A percentile compares a stretch with the other conserved stretches of the same genome.
These are phyloP conservation scores for Vitis hybrid DNA, from an alignment of 177 flowering plant genomes.

Conservation along the genomic window DNA sequence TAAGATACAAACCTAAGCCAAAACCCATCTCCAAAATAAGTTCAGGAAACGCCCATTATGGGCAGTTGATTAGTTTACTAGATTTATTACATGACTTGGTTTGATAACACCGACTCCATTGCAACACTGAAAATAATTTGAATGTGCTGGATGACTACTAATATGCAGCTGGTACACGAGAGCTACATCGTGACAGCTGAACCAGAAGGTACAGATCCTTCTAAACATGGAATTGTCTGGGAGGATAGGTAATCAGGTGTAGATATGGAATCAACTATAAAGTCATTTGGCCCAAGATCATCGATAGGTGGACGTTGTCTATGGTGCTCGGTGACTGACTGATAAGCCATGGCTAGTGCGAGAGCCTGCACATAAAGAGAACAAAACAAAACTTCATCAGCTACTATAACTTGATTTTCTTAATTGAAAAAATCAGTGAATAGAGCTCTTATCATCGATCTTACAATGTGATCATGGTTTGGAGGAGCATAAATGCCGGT, in stretches of 20 bases:
- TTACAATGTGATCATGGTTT: slow-evolving; percentile 78
- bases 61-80: too few relatives aligned
- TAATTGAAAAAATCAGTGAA: neutral
- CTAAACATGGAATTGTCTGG: slow-evolving; percentile 19
- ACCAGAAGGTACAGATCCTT: neutral
- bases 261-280: slow-evolving; percentile 27
- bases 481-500: slow-evolving; percentile 93
- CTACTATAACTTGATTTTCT: neutral
- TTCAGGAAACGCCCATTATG: too few relatives aligned
- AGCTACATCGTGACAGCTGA: too few relatives aligned
- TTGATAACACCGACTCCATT: too few relatives aligned
- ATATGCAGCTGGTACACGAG: too few relatives aligned
- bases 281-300: slow-evolving; percentile 58
- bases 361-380: slow-evolving; percentile 59
- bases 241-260: slow-evolving; percentile 13
- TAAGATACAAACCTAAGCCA: too few relatives aligned
- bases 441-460: slow-evolving; percentile 11
- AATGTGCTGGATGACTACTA: too few relatives aligned
- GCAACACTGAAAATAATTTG: too few relatives aligned
- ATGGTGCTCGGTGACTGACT: slow-evolving; percentile 80
- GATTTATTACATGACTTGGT: too few relatives aligned
- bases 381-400: neutral
- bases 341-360: slow-evolving; percentile 93
- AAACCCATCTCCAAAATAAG: too few relatives aligned
- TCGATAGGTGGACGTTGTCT: slow-evolving; percentile 83